Percentiles rank a stretch among this genome's conserved stretches.
phyloP scores from a whole-genome alignment of 495 filamentous ascomycete genomes.

The Viridothelium virens region DNA sequence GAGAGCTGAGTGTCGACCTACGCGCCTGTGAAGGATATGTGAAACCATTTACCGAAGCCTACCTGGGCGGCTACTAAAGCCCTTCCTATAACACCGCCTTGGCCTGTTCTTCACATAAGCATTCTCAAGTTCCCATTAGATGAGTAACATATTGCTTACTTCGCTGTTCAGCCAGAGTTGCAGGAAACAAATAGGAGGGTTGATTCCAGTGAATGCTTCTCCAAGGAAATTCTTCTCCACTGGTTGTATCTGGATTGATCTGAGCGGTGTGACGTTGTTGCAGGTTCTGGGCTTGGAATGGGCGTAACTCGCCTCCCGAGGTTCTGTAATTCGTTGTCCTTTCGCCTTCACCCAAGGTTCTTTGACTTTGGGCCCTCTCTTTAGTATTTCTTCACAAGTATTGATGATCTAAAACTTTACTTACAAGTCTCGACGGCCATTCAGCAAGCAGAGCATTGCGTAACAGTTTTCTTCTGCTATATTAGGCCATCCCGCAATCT shows the following conservation, averaged over 20 bases:
- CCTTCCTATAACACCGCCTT: neutral
- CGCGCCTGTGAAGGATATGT: slow-evolving; percentile 2
- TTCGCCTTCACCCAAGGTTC: neutral
- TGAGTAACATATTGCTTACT: neutral
- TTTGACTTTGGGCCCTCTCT: neutral
- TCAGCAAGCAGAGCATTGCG: slow-evolving; percentile 8
- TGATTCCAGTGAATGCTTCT: neutral
- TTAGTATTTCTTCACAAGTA: slow-evolving; percentile 6
- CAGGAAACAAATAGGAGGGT: neutral
- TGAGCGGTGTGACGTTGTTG: slow-evolving; percentile 5
- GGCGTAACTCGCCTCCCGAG: neutral
- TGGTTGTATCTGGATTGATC: neutral
- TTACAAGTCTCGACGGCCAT: neutral
- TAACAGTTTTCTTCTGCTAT: slow-evolving; percentile 6
- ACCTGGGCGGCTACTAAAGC: neutral
- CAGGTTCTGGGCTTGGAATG: slow-evolving; percentile 7
- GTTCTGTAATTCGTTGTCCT: neutral
- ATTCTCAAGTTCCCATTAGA: neutral
- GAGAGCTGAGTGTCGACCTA: neutral
- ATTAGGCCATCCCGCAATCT: slow-evolving; percentile 3
- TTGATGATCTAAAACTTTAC: neutral
- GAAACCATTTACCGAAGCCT: neutral
- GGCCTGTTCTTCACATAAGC: neutral
- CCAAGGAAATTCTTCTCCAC: slow-evolving; percentile 8
- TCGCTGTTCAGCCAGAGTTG: slow-evolving; percentile 4